Percentiles rank a stretch among this genome's conserved stretches.
phyloP scores from a whole-genome alignment of 1,284 basidiomycete species.

The Fomitiporia mediterranea region DNA sequence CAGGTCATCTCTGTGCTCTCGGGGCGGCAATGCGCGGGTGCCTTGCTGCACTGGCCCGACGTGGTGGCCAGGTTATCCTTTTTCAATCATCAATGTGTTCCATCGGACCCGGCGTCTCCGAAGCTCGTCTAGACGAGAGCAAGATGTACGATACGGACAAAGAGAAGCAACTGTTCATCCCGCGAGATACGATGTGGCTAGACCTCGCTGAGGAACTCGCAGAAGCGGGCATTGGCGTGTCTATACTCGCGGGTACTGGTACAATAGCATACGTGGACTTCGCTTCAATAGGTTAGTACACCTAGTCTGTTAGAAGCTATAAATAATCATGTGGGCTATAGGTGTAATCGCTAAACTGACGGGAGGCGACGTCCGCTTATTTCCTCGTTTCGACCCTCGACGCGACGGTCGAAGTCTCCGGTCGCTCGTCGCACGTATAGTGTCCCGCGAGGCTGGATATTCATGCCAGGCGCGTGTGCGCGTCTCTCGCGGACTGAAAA shows the following conservation, averaged over 20 bases:
- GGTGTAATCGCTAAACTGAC: constrained; percentile 69
- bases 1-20: constrained; percentile 58
- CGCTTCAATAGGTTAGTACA: constrained; percentile 71
- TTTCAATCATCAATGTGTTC: constrained; percentile 82
- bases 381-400: constrained; percentile 79
- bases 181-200: constrained; percentile 76
- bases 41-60: constrained; percentile 69
- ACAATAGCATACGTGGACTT: constrained; percentile 74
- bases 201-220: constrained; percentile 85
- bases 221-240: constrained; percentile 88
- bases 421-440: constrained; percentile 69
- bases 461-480: constrained; percentile 13
- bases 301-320: not conserved
- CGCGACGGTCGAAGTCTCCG: constrained; percentile 67
- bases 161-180: constrained; percentile 76
- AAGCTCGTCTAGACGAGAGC: constrained; percentile 55
- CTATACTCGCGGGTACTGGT: constrained; percentile 82
- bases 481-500: constrained; percentile 55
- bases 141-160: constrained; percentile 86
- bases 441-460: constrained; percentile 57
- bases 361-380: constrained; percentile 93
- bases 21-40: constrained; percentile 77
- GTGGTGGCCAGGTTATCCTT: constrained; percentile 82
- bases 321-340: constrained; percentile 26
- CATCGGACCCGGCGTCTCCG: constrained; percentile 70